These are phyloP conservation scores for Phoma herbarum DNA, from an alignment of 2,329 filamentous ascomycete genomes.

Conservation along the genomic window DNA sequence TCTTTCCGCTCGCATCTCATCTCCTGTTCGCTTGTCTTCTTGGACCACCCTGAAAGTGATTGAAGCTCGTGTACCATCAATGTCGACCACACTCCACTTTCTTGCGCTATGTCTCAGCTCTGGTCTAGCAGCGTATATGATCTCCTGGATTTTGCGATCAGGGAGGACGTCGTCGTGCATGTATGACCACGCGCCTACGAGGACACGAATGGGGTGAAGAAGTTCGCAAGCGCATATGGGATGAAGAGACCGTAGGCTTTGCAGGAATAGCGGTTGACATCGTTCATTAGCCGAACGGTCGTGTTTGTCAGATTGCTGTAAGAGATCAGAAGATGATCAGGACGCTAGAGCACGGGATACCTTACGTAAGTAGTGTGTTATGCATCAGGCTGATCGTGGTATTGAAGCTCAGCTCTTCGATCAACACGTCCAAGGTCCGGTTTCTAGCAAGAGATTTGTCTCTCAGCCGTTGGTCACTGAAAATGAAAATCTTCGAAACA, in stretches of 20 bases:
- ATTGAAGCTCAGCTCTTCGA: slow-evolving; percentile 32
- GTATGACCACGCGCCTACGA: slow-evolving; percentile 2
- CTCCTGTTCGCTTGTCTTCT: background rate
- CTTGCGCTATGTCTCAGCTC: background rate
- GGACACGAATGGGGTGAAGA: background rate
- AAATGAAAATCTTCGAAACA: background rate
- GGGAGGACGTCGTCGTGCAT: background rate
- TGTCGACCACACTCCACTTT: slow-evolving; percentile 1
- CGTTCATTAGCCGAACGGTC: background rate
- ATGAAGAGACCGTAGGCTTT: slow-evolving; percentile 4
- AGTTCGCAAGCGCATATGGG: background rate
- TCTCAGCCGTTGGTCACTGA: slow-evolving; percentile 7
- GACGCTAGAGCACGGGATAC: background rate
- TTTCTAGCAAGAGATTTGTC: slow-evolving; percentile 26
- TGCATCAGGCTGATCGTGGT: slow-evolving; percentile 23
- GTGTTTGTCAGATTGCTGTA: slow-evolving; percentile 1
- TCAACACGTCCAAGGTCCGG: slow-evolving; percentile 24
- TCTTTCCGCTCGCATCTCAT: background rate
- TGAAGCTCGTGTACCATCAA: background rate
- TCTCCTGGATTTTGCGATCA: background rate
- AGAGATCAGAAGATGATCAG: background rate
- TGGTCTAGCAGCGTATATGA: slow-evolving; percentile 4
- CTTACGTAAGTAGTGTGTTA: slow-evolving; percentile 25
- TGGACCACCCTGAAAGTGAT: background rate
- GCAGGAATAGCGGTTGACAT: slow-evolving; percentile 2